Conservation (phyloP, 1,284 basidiomycete species). For the Tilletia horrida region DNA sequence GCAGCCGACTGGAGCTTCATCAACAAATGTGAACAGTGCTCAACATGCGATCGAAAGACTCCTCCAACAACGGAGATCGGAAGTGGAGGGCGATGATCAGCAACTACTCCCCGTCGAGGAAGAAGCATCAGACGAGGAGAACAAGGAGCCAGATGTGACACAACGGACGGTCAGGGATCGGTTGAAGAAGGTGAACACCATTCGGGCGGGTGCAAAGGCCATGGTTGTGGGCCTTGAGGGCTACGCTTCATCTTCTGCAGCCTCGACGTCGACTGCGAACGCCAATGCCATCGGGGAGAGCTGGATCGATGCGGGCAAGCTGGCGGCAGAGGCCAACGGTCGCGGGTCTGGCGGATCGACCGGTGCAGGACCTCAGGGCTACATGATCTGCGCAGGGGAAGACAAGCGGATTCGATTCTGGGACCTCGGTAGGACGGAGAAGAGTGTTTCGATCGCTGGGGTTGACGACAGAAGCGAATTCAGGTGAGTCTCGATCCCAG, state of each 20-base stretch:
- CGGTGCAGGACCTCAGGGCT: slow-evolving; percentile 60
- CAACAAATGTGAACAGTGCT: slow-evolving; percentile 25
- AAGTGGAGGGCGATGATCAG: not conserved
- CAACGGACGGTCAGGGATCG: slow-evolving; percentile 1
- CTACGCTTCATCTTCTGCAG: slow-evolving; percentile 29
- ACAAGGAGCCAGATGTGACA: slow-evolving; percentile 18
- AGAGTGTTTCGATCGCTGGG: slow-evolving; percentile 36
- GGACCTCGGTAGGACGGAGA: slow-evolving; percentile 71
- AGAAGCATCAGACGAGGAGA: slow-evolving; percentile 7
- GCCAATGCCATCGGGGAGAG: slow-evolving; percentile 28
- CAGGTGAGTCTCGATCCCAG: slow-evolving; percentile 17
- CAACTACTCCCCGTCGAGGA: not conserved
- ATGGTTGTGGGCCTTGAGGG: slow-evolving; percentile 41
- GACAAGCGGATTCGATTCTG: slow-evolving; percentile 76
- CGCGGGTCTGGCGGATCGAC: not conserved
- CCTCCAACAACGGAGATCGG: slow-evolving; percentile 23
- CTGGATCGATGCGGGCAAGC: slow-evolving; percentile 46
- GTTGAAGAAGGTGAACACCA: slow-evolving; percentile 1
- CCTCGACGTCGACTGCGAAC: slow-evolving; percentile 4
- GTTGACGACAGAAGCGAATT: slow-evolving; percentile 22
- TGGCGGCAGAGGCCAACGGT: slow-evolving; percentile 22
- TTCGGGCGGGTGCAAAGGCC: slow-evolving; percentile 30
- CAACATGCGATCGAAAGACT: slow-evolving; percentile 42
- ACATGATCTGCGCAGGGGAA: slow-evolving; percentile 74
- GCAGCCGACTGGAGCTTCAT: not conserved